Evolutionary conservation across 306 rosid species (phyloP).

Genomic region (Fagus crenata): DNA sequence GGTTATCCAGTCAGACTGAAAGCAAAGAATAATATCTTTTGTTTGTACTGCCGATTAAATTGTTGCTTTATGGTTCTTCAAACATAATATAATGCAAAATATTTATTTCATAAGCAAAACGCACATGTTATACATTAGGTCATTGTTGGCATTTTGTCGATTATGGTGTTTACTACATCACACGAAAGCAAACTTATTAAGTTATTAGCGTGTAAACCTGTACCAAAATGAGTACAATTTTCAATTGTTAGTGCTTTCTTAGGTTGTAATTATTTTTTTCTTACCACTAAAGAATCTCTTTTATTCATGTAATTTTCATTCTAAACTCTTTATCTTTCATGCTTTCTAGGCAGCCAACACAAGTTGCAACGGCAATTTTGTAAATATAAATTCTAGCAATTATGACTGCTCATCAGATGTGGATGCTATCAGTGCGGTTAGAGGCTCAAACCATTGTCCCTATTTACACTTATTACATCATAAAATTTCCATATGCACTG

Average conservation of each 20-base stretch:
- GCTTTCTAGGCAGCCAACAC: constrained; percentile 18
- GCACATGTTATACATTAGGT: too few relatives aligned
- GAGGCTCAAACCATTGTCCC: neutral
- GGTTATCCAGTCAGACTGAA: too few relatives aligned
- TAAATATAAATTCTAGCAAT: constrained; percentile 24
- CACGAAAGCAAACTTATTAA: too few relatives aligned
- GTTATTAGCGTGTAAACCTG: too few relatives aligned
- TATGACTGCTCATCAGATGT: constrained; percentile 14
- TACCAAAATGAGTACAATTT: too few relatives aligned
- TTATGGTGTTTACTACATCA: too few relatives aligned
- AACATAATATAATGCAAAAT: too few relatives aligned
- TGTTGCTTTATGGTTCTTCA: too few relatives aligned
- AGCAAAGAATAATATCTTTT: too few relatives aligned
- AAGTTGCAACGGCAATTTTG: constrained; percentile 25
- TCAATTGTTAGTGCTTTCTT: neutral
- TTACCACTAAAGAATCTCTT: neutral
- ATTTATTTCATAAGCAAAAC: too few relatives aligned
- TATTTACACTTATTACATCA: neutral
- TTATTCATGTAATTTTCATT: neutral
- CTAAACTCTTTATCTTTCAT: neutral
- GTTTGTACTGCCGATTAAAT: too few relatives aligned
- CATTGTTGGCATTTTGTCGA: too few relatives aligned
- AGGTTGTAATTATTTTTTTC: neutral
- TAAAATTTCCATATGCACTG: neutral
- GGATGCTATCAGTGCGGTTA: constrained; percentile 19